Conservation (phyloP, 1,139 yeast species). For the Blastobotrys arbuscula region DNA sequence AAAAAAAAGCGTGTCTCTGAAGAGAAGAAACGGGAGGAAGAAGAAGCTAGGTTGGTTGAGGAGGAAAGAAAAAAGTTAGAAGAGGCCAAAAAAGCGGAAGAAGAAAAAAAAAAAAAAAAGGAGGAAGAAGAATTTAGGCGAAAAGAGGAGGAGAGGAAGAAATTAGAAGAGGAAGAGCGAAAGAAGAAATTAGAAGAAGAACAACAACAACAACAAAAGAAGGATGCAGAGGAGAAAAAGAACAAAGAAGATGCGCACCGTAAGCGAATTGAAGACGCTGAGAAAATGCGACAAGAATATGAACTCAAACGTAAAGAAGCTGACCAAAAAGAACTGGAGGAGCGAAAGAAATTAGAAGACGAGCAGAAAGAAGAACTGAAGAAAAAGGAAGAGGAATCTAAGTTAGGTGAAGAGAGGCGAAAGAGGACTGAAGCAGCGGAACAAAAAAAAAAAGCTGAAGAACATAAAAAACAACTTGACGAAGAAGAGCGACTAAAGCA, state of each 20-base stretch:
- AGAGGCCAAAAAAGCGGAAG: slow-evolving; percentile 49
- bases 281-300: slow-evolving; percentile 4
- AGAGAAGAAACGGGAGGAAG: slow-evolving; percentile 13
- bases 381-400: neutral
- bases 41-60: slow-evolving; percentile 42
- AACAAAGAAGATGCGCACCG: neutral
- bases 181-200: slow-evolving; percentile 18
- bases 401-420: neutral
- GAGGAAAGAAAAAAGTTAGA: slow-evolving; percentile 27
- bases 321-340: too few species aligned
- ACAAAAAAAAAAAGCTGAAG: neutral
- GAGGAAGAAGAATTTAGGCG: slow-evolving; percentile 52
- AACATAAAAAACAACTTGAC: neutral
- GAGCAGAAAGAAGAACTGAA: neutral
- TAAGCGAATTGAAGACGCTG: too few species aligned
- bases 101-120: slow-evolving; percentile 13
- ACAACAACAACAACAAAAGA: slow-evolving; percentile 19
- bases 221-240: slow-evolving; percentile 7
- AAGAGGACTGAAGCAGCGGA: neutral
- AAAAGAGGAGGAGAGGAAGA: slow-evolving; percentile 2
- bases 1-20: slow-evolving; percentile 12
- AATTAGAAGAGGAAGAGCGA: slow-evolving; percentile 13
- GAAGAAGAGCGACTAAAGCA: neutral
- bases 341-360: slow-evolving; percentile 4
- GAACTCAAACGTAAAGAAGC: too few species aligned